Base-by-base conservation (phyloP, 495 filamentous ascomycete genomes). In the Patellaria atrata region DNA sequence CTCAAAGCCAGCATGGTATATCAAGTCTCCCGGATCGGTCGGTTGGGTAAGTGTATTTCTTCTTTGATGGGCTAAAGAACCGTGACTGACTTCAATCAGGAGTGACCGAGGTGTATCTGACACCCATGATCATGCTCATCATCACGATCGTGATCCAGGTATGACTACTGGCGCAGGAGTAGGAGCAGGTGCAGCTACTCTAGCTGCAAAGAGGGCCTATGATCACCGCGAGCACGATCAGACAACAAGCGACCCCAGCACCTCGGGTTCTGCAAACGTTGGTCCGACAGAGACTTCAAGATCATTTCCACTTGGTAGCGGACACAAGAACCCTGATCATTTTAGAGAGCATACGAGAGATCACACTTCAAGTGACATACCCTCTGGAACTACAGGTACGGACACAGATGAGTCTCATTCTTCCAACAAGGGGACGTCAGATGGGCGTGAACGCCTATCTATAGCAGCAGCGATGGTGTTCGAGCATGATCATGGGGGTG, bases 401-500 rank as follows among this genome's bases (percentile, higher is more conserved):
- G 26, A 31, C 15, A 3, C 3, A 5, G 2, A 18, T 11, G 15
- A 31, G 3, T 31, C 28, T 3, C 28, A 31, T 31, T 30, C 7
- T 7, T 30, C 28, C 7, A 30, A 8, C 7, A 8, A 14, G 10
- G 18, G 28, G 10, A 7, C 14, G 13, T 21, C n/a, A 22, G 12
- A 18, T 4, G 17, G 16, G 26, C 9, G 32, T 15, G 30, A 36
- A 7, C 30, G 12, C 27, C 11, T 38, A 22, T 24, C 15, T 11
- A 24, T 1, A n/a, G 31, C 31, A 16, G n/a, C 19, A 36, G 10
- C n/a, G n/a, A 42, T 12, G 14, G 17, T n/a, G 14, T 19, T 6
- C 25, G 45, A 33, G 9, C 43, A 51, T 19, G 30, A 38, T 5
- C 43, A 46, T 31, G 38, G 26, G 5, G 46, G 42, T 21, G 23